phyloP scores from a whole-genome alignment of 2,329 filamentous ascomycete species.

The Biscogniauxia sp. region DNA sequence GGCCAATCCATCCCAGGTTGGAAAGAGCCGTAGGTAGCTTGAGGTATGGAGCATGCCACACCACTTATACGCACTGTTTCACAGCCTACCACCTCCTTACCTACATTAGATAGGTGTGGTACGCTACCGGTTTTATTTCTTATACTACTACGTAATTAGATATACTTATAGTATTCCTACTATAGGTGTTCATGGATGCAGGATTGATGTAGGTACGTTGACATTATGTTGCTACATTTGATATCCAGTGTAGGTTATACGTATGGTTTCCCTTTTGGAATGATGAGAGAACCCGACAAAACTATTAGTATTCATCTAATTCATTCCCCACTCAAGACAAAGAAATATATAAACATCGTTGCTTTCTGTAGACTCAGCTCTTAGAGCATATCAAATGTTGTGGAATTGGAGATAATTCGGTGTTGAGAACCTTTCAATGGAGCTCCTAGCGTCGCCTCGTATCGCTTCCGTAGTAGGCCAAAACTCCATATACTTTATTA shows the following conservation, averaged over 20 bases:
- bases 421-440: background rate
- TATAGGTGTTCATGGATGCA: too few species aligned
- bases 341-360: too few species aligned
- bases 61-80: background rate
- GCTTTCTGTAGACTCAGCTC: background rate
- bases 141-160: background rate
- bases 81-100: too few species aligned
- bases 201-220: too few species aligned
- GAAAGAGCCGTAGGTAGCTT: conserved; percentile 3
- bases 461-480: background rate
- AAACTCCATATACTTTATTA: conserved; percentile 1
- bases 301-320: too few species aligned
- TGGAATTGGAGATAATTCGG: conserved; percentile 5
- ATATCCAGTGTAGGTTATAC: too few species aligned
- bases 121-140: too few species aligned
- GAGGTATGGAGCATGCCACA: background rate
- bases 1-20: conserved; percentile 14
- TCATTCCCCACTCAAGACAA: too few species aligned
- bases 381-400: background rate
- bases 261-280: too few species aligned
- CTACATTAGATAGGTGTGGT: too few species aligned
- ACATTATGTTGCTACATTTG: too few species aligned
- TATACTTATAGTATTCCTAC: background rate
- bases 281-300: too few species aligned
- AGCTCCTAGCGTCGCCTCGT: background rate